Percentiles rank a stretch among this genome's conserved stretches.
Conservation (phyloP, 805 yeast genomes). For the Grigorovia yakushimaensis region DNA sequence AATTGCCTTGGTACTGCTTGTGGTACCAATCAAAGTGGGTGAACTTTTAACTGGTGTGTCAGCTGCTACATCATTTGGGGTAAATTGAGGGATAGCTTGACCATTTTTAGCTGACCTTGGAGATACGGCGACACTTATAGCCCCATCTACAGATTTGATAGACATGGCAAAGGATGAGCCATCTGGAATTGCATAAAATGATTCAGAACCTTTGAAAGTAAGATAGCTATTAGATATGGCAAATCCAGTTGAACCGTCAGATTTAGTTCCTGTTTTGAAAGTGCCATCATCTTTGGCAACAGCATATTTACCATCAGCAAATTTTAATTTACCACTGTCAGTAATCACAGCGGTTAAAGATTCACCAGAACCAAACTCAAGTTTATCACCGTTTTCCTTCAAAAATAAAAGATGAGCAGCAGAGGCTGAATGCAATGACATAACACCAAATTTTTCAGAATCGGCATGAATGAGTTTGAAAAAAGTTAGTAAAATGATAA, state of each 20-base stretch:
- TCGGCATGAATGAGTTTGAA: conserved; percentile 23
- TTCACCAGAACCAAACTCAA: conserved; percentile 10
- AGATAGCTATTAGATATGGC: conserved; percentile 32
- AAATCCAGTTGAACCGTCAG: conserved; percentile 30
- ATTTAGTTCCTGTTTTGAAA: conserved; percentile 9
- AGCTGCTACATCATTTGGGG: not conserved
- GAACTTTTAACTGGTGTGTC: not conserved
- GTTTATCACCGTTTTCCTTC: conserved; percentile 10
- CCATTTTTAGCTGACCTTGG: not conserved
- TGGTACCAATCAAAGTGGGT: not conserved
- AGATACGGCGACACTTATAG: conserved; percentile 9
- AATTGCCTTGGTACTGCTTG: no score
- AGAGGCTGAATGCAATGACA: conserved; percentile 31
- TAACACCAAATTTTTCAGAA: conserved; percentile 30
- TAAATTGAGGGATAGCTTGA: not conserved
- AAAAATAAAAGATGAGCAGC: conserved; percentile 1
- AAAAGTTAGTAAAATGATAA: conserved; percentile 20
- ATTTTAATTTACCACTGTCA: conserved; percentile 27
- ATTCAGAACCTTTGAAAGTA: conserved; percentile 26
- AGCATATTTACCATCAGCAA: conserved; percentile 24
- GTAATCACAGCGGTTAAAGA: conserved; percentile 19
- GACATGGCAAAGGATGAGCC: conserved; percentile 8
- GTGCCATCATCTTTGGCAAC: conserved; percentile 20
- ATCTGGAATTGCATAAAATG: conserved; percentile 33
- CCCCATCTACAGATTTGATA: conserved; percentile 15